phyloP scores from a whole-genome alignment of 306 rosid genomes.

The Trifolium repens region DNA sequence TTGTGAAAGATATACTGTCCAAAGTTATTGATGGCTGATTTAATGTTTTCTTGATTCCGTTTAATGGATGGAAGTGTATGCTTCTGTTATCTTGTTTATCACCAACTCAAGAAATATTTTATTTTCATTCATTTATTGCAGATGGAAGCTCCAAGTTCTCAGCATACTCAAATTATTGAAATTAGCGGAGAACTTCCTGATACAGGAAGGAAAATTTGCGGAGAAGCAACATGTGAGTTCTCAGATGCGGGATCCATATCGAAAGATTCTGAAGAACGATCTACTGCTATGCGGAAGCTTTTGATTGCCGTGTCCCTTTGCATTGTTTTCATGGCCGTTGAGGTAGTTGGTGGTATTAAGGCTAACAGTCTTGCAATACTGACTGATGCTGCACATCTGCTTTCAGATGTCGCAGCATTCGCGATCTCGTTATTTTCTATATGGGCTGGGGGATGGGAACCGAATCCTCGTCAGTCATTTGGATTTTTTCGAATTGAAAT shows the following conservation, averaged over 20 bases:
- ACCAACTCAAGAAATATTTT: constrained; percentile 7
- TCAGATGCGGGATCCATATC: constrained; percentile 58
- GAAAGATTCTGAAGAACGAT: constrained; percentile 70
- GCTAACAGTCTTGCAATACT: constrained; percentile 80
- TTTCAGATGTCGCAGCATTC: constrained; percentile 74
- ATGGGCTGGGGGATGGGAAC: constrained; percentile 88
- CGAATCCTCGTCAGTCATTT: constrained; percentile 79
- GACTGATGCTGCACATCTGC: constrained; percentile 53
- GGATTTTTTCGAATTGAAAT: constrained; percentile 80
- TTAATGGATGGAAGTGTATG: not conserved
- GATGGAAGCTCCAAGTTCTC: constrained; percentile 58
- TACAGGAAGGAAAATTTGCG: constrained; percentile 65
- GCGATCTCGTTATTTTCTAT: constrained; percentile 77
- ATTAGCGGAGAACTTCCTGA: constrained; percentile 48
- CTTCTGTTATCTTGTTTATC: constrained; percentile 8
- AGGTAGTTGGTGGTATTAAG: constrained; percentile 72
- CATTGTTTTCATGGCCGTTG: constrained; percentile 70
- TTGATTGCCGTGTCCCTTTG: constrained; percentile 68
- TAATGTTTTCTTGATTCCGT: constrained; percentile 18
- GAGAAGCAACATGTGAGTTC: constrained; percentile 74
- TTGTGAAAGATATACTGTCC: not conserved
- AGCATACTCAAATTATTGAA: constrained; percentile 57
- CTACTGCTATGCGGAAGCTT: constrained; percentile 70
- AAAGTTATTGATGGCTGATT: constrained; percentile 23
- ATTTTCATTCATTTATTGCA: constrained; percentile 41